Base-by-base conservation (phyloP, 352 stramenopile genomes). In the Phytopythium kandeliae region DNA sequence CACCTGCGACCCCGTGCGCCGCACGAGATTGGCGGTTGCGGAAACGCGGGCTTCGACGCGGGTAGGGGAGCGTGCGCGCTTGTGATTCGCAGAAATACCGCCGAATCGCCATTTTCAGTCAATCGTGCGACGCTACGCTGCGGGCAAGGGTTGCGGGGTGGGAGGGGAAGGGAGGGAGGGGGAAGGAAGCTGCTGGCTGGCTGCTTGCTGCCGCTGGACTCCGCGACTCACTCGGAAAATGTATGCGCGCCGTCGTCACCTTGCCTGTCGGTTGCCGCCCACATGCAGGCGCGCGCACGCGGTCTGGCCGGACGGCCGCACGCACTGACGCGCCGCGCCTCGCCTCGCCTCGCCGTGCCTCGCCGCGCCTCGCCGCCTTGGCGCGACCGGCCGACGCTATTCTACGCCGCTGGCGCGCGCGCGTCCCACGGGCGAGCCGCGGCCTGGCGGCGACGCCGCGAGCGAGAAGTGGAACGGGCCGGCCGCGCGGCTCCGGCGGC, bases 401-500 rank as follows among this genome's bases (percentile, higher is more conserved):
- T 35, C 31, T 35, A 11, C 7, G 31, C n/a, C n/a, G n/a, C n/a
- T n/a, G n/a, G n/a, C n/a, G n/a, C n/a, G n/a, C n/a, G n/a, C n/a
- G n/a, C n/a, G n/a, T n/a, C n/a, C n/a, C n/a, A n/a, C n/a, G n/a
- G n/a, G n/a, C n/a, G n/a, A n/a, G n/a, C n/a, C n/a, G n/a, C n/a
- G n/a, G n/a, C n/a, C n/a, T 35, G 31, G 4, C 4, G 28, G 4
- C 4, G 9, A 31, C 4, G 31, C 36, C 8, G 25, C 25, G 15
- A 36, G 12, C 31, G 40, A 42, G 28, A 67, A 47, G 17, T 55
- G 48, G 46, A 71, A 65, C 58, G 28, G 28, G 4, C 28, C 28
- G 28, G 28, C 4, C 9, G 28, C 28, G 28, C 9, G 28, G 28
- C 28, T 31, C 4, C 9, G 28, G 15, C 40, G 51, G 48, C 33